Evolutionary conservation across 257 asterid species (phyloP).

Genomic region (Solanum paucissectum): DNA sequence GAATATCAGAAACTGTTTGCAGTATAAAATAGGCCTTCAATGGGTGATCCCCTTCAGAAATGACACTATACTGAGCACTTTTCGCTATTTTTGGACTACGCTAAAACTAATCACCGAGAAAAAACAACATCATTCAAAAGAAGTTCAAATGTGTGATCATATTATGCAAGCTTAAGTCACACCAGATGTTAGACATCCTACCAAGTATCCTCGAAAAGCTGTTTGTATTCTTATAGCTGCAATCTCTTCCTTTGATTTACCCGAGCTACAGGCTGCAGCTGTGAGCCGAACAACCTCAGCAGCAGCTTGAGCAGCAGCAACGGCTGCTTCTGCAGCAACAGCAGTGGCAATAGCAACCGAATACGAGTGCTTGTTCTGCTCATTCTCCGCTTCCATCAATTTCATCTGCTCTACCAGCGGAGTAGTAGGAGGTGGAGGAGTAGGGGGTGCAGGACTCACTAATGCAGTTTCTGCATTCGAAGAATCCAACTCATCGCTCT

Average conservation of each 20-base stretch:
- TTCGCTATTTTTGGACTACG: not conserved
- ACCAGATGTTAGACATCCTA: slow-evolving; percentile 4
- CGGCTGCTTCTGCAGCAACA: slow-evolving; percentile 83
- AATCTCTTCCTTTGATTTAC: slow-evolving; percentile 48
- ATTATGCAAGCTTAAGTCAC: not conserved
- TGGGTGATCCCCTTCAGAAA: not conserved
- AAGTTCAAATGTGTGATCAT: not conserved
- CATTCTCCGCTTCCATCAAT: slow-evolving; percentile 50
- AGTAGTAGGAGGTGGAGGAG: slow-evolving; percentile 4
- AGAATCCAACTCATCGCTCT: slow-evolving; percentile 20
- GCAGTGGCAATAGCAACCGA: slow-evolving; percentile 73
- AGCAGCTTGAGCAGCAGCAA: slow-evolving; percentile 79
- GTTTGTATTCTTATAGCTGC: slow-evolving; percentile 69
- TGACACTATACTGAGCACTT: not conserved
- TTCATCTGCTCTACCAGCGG: slow-evolving; percentile 28
- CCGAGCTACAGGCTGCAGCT: slow-evolving; percentile 25
- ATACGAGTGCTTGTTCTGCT: slow-evolving; percentile 56
- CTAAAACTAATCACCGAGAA: not conserved
- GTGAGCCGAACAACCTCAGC: slow-evolving; percentile 78
- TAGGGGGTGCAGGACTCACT: slow-evolving; percentile 10
- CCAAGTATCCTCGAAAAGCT: slow-evolving; percentile 72
- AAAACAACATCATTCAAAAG: not conserved
- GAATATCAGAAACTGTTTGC: not conserved
- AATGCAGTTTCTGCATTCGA: slow-evolving; percentile 16
- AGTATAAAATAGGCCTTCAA: not conserved